Percentiles rank a stretch among this genome's conserved stretches.
These are phyloP conservation scores for Sporothrix luriei DNA, from an alignment of 2,329 filamentous ascomycete genomes.

Conservation along the genomic window DNA sequence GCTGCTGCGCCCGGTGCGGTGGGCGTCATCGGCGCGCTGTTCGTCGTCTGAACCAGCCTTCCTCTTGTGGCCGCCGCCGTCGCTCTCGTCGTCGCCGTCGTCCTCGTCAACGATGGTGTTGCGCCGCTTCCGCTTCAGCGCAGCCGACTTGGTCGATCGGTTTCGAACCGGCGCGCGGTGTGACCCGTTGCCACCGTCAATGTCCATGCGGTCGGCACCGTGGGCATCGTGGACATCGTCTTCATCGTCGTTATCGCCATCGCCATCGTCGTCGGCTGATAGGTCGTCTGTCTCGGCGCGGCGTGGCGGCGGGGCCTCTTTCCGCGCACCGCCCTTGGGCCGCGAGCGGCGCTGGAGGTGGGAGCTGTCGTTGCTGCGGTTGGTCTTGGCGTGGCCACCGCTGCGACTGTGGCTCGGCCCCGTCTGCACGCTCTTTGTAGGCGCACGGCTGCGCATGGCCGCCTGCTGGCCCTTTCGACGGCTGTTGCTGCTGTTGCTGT, in stretches of 20 bases:
- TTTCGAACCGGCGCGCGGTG: not conserved
- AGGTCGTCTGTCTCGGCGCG: not conserved
- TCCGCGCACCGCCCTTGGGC: slow-evolving; percentile 35
- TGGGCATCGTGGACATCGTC: not conserved
- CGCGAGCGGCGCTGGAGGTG: not conserved
- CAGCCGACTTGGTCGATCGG: slow-evolving; percentile 23
- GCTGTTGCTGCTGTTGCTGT: not conserved
- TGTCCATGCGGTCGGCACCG: slow-evolving; percentile 22
- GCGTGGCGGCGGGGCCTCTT: slow-evolving; percentile 35
- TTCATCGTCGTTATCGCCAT: slow-evolving; percentile 5
- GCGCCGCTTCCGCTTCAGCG: slow-evolving; percentile 33
- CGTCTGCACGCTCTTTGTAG: slow-evolving; percentile 27
- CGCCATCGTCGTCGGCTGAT: not conserved
- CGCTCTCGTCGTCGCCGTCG: slow-evolving; percentile 23
- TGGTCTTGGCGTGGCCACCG: slow-evolving; percentile 4
- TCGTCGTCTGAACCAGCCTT: not conserved
- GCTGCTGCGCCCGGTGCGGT: not conserved
- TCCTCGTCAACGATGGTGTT: not conserved
- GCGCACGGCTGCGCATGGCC: slow-evolving; percentile 21
- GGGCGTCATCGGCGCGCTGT: not conserved
- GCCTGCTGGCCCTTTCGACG: slow-evolving; percentile 27
- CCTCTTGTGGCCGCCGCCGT: not conserved
- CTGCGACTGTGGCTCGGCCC: slow-evolving; percentile 9
- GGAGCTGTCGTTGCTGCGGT: slow-evolving; percentile 4
- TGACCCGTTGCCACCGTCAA: slow-evolving; percentile 23